A percentile compares a stretch with the other conserved stretches of the same genome.
Conservation (phyloP, 768 basidiomycete species). For the Macrolepiota albuminosa region DNA sequence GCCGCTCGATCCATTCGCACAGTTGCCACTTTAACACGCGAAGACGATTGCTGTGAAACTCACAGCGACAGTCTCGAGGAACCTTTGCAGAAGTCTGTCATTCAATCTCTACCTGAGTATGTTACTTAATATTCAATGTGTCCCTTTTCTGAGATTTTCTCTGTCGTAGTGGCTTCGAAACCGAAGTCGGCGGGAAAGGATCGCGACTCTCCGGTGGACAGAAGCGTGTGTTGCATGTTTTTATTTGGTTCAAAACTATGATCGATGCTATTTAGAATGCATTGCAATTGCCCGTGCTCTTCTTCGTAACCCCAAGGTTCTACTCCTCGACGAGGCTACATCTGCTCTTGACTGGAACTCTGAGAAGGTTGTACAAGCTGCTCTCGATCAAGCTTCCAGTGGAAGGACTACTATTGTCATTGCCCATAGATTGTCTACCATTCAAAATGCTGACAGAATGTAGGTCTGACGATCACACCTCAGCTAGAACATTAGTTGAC, state of each 20-base stretch:
- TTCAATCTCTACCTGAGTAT: conserved; percentile 77
- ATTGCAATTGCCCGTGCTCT: conserved; percentile 89
- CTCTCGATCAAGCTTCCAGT: conserved; percentile 87
- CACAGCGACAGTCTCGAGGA: conserved; percentile 69
- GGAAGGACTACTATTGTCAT: conserved; percentile 94
- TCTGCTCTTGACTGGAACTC: conserved; percentile 88
- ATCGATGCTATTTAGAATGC: conserved; percentile 34
- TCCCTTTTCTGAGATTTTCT: conserved; percentile 7
- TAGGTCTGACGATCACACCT: conserved; percentile 31
- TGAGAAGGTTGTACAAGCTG: conserved; percentile 93
- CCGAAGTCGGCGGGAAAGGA: conserved; percentile 87
- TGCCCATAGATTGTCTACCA: conserved; percentile 89
- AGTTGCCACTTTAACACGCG: conserved; percentile 83
- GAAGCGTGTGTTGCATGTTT: conserved; percentile 45
- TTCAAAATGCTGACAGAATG: conserved; percentile 90
- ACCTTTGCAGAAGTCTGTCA: conserved; percentile 71
- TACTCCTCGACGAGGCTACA: conserved; percentile 86
- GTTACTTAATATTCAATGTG: conserved; percentile 20
- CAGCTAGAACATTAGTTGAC: conserved; percentile 10
- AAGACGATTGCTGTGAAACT: conserved; percentile 67
- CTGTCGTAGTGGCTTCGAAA: conserved; percentile 72
- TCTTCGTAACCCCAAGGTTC: conserved; percentile 85
- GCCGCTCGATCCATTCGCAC: conserved; percentile 88
- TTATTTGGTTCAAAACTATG: background rate
- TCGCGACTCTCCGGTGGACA: conserved; percentile 88